Evolutionary conservation across 2,329 filamentous ascomycete species (phyloP).

Genomic region (Pestalotiopsis sp.): DNA sequence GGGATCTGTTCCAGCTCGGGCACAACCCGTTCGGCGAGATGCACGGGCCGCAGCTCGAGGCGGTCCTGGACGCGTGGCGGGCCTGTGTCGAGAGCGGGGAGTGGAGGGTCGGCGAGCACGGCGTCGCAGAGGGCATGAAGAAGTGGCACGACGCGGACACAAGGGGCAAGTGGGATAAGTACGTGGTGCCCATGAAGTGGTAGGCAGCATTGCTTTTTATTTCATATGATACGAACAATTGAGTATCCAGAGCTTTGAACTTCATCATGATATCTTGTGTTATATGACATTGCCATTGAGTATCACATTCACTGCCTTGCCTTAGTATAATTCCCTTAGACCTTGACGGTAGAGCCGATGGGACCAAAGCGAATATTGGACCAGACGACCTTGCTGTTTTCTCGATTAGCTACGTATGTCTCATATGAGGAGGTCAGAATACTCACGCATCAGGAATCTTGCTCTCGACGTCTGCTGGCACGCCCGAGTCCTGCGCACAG

Average conservation of each 20-base stretch:
- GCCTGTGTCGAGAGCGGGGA: not conserved
- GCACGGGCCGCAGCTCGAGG: not conserved
- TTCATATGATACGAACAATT: not conserved
- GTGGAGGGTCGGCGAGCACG: not conserved
- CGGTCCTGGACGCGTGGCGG: not conserved
- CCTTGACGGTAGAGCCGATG: conserved; percentile 8
- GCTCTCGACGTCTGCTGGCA: conserved; percentile 47
- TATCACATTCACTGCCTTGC: not conserved
- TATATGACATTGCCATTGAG: not conserved
- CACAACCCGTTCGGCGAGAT: not conserved
- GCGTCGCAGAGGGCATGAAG: not conserved
- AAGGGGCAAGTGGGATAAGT: not conserved
- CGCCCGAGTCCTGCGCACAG: conserved; percentile 48
- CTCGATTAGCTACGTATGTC: not conserved
- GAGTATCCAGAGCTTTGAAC: not conserved
- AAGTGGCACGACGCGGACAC: conserved; percentile 2
- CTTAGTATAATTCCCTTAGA: not conserved
- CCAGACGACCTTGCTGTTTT: conserved; percentile 5
- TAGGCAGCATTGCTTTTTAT: not conserved
- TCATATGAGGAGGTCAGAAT: not conserved
- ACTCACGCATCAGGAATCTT: conserved; percentile 22
- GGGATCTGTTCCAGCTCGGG: conserved; percentile 1
- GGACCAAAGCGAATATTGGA: conserved; percentile 11
- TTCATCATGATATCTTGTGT: not conserved
- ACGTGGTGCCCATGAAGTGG: not conserved